Evolutionary conservation across 768 basidiomycete species (phyloP).

Genomic region (Mycena haematopus): DNA sequence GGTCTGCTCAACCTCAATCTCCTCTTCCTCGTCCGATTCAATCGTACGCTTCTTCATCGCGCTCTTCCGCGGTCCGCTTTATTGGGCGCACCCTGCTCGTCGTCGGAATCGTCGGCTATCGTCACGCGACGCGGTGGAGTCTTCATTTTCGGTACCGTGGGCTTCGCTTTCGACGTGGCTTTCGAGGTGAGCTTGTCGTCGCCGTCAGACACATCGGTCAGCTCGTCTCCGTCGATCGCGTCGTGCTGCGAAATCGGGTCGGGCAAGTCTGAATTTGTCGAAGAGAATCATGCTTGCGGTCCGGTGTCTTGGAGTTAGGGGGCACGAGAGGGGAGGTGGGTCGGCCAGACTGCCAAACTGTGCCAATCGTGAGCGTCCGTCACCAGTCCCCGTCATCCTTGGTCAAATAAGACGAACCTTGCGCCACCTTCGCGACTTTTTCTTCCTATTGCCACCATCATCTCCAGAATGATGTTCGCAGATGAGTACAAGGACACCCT

Average conservation of each 20-base stretch:
- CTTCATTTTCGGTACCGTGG: neutral
- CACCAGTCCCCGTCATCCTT: neutral
- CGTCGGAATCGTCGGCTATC: conserved; percentile 21
- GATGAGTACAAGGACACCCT: neutral
- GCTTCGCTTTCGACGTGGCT: neutral
- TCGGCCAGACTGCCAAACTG: conserved; percentile 20
- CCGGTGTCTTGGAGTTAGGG: neutral
- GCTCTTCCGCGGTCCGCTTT: conserved; percentile 15
- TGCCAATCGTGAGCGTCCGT: neutral
- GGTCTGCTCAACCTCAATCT: neutral
- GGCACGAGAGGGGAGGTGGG: conserved; percentile 24
- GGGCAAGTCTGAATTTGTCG: conserved; percentile 1
- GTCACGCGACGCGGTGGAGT: conserved; percentile 7
- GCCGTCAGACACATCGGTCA: conserved; percentile 34
- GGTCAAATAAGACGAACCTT: conserved; percentile 12
- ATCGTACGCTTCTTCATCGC: conserved; percentile 12
- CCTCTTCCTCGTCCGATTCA: conserved; percentile 20
- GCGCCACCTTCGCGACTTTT: conserved; percentile 25
- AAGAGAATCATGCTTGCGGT: neutral
- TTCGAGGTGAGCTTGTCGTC: conserved; percentile 16
- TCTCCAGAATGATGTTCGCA: neutral
- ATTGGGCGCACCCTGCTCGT: conserved; percentile 23
- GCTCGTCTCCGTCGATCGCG: conserved; percentile 30
- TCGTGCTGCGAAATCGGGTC: conserved; percentile 17
- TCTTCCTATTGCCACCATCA: conserved; percentile 5